These are phyloP conservation scores for Tetracentron sinense DNA, from an alignment of 164 flowering plant genomes.

Conservation along the genomic window DNA sequence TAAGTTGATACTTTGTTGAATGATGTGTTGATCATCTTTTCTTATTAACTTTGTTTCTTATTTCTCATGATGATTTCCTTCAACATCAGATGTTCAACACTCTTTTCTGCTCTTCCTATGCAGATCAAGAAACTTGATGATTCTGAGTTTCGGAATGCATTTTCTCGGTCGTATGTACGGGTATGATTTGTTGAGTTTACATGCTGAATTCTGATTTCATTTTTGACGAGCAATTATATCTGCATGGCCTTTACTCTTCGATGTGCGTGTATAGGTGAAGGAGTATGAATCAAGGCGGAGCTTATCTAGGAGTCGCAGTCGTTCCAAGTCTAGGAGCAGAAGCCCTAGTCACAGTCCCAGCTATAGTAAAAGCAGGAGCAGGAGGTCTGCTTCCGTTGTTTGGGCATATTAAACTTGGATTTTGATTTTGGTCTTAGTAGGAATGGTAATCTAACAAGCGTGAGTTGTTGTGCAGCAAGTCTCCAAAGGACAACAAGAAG, in stretches of 20 bases:
- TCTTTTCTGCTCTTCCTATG: constrained; percentile 4
- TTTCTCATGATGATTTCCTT: too few species aligned
- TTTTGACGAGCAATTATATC: not conserved
- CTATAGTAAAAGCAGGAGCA: constrained; percentile 32
- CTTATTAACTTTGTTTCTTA: not conserved
- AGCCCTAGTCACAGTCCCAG: constrained; percentile 33
- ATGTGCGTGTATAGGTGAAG: constrained; percentile 54
- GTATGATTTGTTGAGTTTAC: constrained; percentile 29
- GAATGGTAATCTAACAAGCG: not conserved
- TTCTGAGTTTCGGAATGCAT: constrained; percentile 86
- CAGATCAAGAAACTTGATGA: constrained; percentile 86
- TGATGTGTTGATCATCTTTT: not conserved
- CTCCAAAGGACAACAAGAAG: too few species aligned
- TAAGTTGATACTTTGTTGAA: constrained; percentile 27
- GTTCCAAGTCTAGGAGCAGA: constrained; percentile 50
- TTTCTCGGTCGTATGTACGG: constrained; percentile 65
- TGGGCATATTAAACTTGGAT: not conserved
- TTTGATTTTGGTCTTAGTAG: not conserved
- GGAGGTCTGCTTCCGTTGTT: constrained; percentile 33
- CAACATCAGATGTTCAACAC: too few species aligned
- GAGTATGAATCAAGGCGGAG: constrained; percentile 71
- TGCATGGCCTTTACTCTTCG: not conserved
- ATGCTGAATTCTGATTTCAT: not conserved
- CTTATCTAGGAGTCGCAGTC: constrained; percentile 52
- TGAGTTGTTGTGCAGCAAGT: constrained; percentile 37